phyloP scores from a whole-genome alignment of 495 filamentous ascomycete species.

The Xylaria nigripes region DNA sequence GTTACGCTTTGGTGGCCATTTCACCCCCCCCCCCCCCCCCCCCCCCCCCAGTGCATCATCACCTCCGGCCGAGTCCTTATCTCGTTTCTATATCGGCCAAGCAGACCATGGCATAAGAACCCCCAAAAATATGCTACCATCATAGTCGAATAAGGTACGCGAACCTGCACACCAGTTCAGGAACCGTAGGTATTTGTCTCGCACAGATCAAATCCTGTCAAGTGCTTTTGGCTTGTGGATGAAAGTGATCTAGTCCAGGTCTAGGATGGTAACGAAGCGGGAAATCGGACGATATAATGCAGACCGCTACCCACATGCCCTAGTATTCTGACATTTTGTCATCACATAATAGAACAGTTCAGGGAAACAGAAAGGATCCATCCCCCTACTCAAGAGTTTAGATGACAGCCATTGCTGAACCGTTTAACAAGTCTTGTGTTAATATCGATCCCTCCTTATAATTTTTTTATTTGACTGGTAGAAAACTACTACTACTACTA shows the following conservation, averaged over 20 bases:
- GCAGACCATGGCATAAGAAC: constrained; percentile 49
- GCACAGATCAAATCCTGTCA: constrained; percentile 40
- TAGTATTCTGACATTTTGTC: constrained; percentile 29
- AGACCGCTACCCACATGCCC: constrained; percentile 30
- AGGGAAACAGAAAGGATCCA: constrained; percentile 24
- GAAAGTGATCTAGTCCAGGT: constrained; percentile 35
- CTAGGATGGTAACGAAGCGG: constrained; percentile 32
- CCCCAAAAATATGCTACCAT: constrained; percentile 47
- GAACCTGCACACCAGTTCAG: constrained; percentile 39
- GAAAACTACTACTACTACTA: constrained; percentile 8
- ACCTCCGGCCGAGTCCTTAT: constrained; percentile 36
- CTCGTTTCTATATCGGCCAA: constrained; percentile 42
- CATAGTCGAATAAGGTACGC: constrained; percentile 40
- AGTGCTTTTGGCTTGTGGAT: constrained; percentile 40
- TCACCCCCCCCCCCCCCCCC: no score
- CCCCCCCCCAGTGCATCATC: constrained; percentile 42
- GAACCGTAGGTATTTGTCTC: constrained; percentile 43
- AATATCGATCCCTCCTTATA: constrained; percentile 23
- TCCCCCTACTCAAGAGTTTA: constrained; percentile 23
- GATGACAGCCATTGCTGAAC: constrained; percentile 33
- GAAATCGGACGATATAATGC: constrained; percentile 46
- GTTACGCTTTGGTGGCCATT: constrained; percentile 31
- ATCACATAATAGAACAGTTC: constrained; percentile 26
- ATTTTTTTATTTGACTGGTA: constrained; percentile 18
- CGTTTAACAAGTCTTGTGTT: constrained; percentile 21